These are phyloP conservation scores for Hylodesmum podocarpum DNA, from an alignment of 306 rosid genomes.

Conservation along the genomic window DNA sequence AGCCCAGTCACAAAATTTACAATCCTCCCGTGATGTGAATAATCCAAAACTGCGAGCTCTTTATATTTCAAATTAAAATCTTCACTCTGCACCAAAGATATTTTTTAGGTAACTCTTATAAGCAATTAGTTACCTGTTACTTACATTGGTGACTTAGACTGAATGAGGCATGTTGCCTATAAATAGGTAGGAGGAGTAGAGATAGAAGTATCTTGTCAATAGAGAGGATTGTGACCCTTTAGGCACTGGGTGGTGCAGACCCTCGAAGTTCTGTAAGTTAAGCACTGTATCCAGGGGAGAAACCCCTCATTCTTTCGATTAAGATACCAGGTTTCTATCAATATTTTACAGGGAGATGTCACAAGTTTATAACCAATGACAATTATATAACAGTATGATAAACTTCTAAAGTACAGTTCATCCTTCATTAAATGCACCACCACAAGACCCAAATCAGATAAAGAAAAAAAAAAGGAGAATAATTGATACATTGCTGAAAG, in stretches of 20 bases:
- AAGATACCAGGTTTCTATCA: too few relatives aligned
- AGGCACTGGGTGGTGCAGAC: too few relatives aligned
- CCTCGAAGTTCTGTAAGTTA: too few relatives aligned
- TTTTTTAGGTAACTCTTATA: too few relatives aligned
- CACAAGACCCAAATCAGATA: constrained; percentile 1
- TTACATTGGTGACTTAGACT: too few relatives aligned
- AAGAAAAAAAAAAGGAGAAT: neutral
- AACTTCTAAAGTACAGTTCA: constrained; percentile 9
- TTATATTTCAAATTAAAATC: constrained; percentile 5
- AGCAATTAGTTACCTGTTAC: too few relatives aligned
- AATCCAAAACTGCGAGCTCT: constrained; percentile 2
- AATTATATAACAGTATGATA: neutral
- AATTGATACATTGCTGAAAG: constrained; percentile 17
- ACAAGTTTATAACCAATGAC: constrained; percentile 9
- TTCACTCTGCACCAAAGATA: constrained; percentile 9
- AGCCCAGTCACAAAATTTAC: neutral
- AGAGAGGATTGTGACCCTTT: too few relatives aligned
- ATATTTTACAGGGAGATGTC: neutral
- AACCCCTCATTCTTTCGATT: too few relatives aligned
- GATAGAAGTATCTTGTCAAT: too few relatives aligned
- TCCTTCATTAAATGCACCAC: constrained; percentile 15
- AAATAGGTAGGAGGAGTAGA: too few relatives aligned
- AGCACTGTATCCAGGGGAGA: too few relatives aligned
- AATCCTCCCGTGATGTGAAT: neutral
- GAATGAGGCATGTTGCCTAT: too few relatives aligned